phyloP scores from a whole-genome alignment of 768 basidiomycete species.

The Suillus lakei region DNA sequence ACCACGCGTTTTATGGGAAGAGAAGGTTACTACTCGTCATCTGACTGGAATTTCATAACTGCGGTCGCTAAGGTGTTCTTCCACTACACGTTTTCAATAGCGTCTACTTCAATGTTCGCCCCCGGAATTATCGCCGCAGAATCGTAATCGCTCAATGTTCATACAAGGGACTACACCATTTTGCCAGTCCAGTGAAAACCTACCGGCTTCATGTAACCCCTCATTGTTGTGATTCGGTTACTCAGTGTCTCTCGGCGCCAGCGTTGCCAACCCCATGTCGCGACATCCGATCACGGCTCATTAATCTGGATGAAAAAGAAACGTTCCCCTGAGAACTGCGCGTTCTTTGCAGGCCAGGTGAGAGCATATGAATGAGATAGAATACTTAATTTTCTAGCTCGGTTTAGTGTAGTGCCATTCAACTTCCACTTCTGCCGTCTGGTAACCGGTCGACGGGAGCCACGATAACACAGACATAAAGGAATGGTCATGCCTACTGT shows the following conservation, averaged over 20 bases:
- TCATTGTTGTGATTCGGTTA: not conserved
- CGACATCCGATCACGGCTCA: not conserved
- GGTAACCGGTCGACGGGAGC: not conserved
- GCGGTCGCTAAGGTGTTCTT: not conserved
- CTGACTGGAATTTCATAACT: not conserved
- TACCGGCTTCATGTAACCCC: not conserved
- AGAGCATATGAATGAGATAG: not conserved
- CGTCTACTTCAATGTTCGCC: not conserved
- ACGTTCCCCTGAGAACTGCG: not conserved
- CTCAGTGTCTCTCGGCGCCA: not conserved
- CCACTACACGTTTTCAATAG: not conserved
- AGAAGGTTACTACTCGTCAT: not conserved
- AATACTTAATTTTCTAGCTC: not conserved
- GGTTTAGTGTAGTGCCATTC: not conserved
- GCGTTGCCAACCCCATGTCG: not conserved
- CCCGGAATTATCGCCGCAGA: not conserved
- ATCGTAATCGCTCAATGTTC: too few species aligned
- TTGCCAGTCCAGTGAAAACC: not conserved
- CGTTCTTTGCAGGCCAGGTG: not conserved
- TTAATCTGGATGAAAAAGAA: not conserved
- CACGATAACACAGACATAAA: not conserved
- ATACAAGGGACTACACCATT: too few species aligned
- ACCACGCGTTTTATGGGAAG: not conserved
- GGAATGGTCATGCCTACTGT: not conserved
- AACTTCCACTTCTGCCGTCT: not conserved